A percentile compares a stretch with the other conserved stretches of the same genome.
phyloP scores from a whole-genome alignment of 2,329 filamentous ascomycete species.

The Aspergillus bombycis region DNA sequence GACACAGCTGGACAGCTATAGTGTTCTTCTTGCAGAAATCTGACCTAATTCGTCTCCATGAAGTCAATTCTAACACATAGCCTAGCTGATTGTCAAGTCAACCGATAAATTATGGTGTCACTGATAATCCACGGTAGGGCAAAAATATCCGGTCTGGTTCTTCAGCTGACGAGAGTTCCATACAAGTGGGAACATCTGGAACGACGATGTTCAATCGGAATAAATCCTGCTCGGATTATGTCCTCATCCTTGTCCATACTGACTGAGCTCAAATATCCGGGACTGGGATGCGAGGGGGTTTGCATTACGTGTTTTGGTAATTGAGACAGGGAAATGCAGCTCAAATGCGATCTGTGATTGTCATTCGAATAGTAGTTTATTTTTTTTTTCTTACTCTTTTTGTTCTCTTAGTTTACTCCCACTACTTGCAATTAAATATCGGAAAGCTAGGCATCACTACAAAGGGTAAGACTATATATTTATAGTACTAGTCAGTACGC shows the following conservation, averaged over 20 bases:
- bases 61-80: background rate
- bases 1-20: background rate
- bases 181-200: background rate
- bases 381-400: background rate
- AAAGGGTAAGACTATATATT: background rate
- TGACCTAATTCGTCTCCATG: background rate
- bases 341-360: background rate
- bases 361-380: background rate
- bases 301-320: background rate
- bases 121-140: background rate
- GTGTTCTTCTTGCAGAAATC: no score
- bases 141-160: background rate
- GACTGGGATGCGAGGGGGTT: background rate
- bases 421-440: background rate
- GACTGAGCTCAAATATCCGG: background rate
- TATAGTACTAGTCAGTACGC: background rate
- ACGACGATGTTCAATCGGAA: background rate
- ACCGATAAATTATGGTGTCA: background rate
- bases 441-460: background rate
- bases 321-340: background rate
- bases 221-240: background rate
- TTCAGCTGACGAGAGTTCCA: conserved; percentile 4
- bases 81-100: background rate
- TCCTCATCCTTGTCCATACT: background rate
- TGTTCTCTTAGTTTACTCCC: background rate